A percentile compares a stretch with the other conserved stretches of the same genome.
Conservation (phyloP, 1,284 basidiomycete species). For the Earliella scabrosa region DNA sequence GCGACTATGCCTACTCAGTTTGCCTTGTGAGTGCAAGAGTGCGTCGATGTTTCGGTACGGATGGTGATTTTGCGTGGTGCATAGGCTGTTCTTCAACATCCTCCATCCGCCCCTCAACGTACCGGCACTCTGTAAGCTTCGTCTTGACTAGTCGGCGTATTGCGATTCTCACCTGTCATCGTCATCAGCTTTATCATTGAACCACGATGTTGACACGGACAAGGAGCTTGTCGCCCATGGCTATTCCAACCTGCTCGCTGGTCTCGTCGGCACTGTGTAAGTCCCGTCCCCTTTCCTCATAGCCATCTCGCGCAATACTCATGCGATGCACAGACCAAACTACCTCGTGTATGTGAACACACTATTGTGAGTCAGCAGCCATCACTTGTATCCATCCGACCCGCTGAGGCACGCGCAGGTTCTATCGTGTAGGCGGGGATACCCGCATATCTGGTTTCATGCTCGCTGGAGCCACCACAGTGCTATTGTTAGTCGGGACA, state of each 20-base stretch:
- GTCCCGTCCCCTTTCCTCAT: slow-evolving; percentile 33
- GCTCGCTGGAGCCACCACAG: slow-evolving; percentile 77
- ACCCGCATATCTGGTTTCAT: slow-evolving; percentile 87
- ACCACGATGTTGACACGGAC: slow-evolving; percentile 92
- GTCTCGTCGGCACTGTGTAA: slow-evolving; percentile 81
- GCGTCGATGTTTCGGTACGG: slow-evolving; percentile 22
- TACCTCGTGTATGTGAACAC: slow-evolving; percentile 93
- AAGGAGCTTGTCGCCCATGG: slow-evolving; percentile 94
- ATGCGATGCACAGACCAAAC: slow-evolving; percentile 57
- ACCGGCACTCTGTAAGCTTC: slow-evolving; percentile 79
- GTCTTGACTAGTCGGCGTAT: no score
- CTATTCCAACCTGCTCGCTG: slow-evolving; percentile 87
- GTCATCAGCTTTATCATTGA: slow-evolving; percentile 81
- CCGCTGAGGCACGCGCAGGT: slow-evolving; percentile 46
- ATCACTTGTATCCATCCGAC: background rate
- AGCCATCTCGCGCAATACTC: background rate
- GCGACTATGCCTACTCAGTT: slow-evolving; percentile 82
- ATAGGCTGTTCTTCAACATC: slow-evolving; percentile 87
- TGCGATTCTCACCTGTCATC: background rate
- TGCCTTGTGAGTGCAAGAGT: slow-evolving; percentile 57
- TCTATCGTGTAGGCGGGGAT: slow-evolving; percentile 94
- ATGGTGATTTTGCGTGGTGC: background rate
- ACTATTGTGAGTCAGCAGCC: slow-evolving; percentile 58
- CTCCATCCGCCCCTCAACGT: slow-evolving; percentile 95
- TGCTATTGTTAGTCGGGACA: slow-evolving; percentile 84